phyloP scores from a whole-genome alignment of 768 basidiomycete genomes.

The Mycena olivaceomarginata region DNA sequence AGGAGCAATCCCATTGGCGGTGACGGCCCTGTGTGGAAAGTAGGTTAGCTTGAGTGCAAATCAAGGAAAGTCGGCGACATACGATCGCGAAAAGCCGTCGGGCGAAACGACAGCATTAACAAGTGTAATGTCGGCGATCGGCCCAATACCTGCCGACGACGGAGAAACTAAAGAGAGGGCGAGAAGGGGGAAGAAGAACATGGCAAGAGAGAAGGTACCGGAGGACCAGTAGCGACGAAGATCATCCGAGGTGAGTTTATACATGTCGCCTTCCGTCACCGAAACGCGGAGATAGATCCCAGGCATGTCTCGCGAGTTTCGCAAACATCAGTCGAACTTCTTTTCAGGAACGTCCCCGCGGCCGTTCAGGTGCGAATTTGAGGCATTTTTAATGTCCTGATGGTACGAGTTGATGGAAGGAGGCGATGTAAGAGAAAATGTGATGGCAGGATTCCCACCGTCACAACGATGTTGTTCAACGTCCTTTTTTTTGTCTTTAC shows the following conservation, averaged over 20 bases:
- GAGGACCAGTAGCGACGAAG: neutral
- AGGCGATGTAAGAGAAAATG: neutral
- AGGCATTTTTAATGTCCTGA: neutral
- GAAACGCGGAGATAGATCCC: neutral
- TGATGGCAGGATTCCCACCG: neutral
- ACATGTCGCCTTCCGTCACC: neutral
- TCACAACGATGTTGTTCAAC: neutral
- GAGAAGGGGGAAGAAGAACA: neutral
- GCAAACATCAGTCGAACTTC: neutral
- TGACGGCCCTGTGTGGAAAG: constrained; percentile 54
- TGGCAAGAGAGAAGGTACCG: neutral
- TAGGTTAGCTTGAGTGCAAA: neutral
- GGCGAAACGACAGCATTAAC: constrained; percentile 58
- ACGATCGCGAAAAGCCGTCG: constrained; percentile 58
- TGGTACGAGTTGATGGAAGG: neutral
- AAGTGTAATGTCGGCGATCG: constrained; percentile 50
- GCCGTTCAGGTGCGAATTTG: neutral
- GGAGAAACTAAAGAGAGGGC: constrained; percentile 11
- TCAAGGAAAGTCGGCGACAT: constrained; percentile 21
- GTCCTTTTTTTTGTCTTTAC: neutral
- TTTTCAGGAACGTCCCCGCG: neutral
- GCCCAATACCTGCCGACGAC: constrained; percentile 19
- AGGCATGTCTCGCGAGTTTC: neutral
- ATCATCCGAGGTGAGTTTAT: neutral
- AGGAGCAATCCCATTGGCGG: constrained; percentile 66